Percentiles rank a stretch among this genome's conserved stretches.
phyloP scores from a whole-genome alignment of 441 rosid genomes.

The Adansonia rubrostipa region DNA sequence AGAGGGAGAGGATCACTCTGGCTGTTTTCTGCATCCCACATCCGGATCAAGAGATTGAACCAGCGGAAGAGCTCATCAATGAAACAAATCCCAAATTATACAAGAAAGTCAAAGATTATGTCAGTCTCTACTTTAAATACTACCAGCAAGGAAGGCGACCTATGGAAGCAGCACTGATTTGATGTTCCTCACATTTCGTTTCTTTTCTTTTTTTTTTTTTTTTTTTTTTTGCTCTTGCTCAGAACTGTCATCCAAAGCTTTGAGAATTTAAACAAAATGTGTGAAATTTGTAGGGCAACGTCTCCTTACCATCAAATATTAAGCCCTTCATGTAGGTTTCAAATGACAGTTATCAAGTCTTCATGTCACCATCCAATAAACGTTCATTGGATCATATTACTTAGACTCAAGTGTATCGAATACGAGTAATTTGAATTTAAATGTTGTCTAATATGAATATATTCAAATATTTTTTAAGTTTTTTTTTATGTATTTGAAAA shows the following conservation, averaged over 20 bases:
- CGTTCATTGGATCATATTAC: too few relatives aligned
- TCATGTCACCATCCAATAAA: neutral
- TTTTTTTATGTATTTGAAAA: too few relatives aligned
- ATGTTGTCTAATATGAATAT: too few relatives aligned
- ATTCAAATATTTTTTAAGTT: too few relatives aligned
- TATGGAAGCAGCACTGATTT: constrained; percentile 49
- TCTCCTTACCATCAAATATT: neutral
- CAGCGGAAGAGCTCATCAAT: constrained; percentile 45
- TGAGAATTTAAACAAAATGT: neutral
- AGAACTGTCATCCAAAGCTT: constrained; percentile 3
- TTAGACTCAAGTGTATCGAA: too few relatives aligned
- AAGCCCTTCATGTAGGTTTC: neutral
- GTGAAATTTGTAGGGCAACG: neutral
- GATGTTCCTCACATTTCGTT: neutral
- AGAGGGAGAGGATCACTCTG: constrained; percentile 56
- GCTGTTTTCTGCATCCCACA: constrained; percentile 59
- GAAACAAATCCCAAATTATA: constrained; percentile 58
- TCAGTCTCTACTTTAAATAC: constrained; percentile 41
- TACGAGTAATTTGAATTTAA: too few relatives aligned
- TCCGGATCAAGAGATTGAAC: constrained; percentile 51
- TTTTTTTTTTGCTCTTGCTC: neutral
- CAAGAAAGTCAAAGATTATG: constrained; percentile 48
- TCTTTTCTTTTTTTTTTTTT: neutral
- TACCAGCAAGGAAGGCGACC: constrained; percentile 58
- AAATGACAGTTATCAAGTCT: neutral